Base-by-base conservation (phyloP, 1,284 basidiomycete species). In the Pascua guehoae region DNA sequence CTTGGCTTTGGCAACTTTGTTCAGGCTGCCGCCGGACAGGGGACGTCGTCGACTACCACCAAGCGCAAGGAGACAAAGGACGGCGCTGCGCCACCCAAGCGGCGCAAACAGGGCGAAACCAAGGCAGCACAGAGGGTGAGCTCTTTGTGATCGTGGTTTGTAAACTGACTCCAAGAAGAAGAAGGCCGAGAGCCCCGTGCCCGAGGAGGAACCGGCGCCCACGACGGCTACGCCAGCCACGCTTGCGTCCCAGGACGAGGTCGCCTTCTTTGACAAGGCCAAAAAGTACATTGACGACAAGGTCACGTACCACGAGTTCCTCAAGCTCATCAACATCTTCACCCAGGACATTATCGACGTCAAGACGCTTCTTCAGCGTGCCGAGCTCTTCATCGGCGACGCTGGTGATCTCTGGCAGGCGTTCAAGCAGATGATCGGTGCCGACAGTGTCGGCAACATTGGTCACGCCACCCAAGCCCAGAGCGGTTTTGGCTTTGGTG, bases 281-380 rank as follows among this genome's bases (percentile, higher is more conserved):
- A 93, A 91, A 75, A 88, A 88, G 59, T 83, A 85, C 47, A 82
- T 97, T 58, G 73, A 94, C 67, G 91, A 88, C 71, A 86, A 90
- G 42, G 86, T 91, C 53, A 87, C 88, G 5, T 98, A 96, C 79
- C 89, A 94, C 74, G 95, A 98, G 77, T 98, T 98, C 79, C 80
- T 98, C 64, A 97, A 95, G 74, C 81, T 97, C 56, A 84, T 97
- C 71, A 98, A 98, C 73, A 81, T 98, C 1, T 98, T 95, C 74
- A 89, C 91, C 2, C 91, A 97, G 72, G 91, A 94, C 56, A 87
- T 90, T 67, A 94, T 98, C 68, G 89, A 96, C 70, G 81, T 87
- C 54, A 85, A 86, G 68, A 87, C 86, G 3, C 84, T 98, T 37
- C 82, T 98, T 41, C 86, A 91, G 60, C 84, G 88, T 46, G 87